Evolutionary conservation across 306 rosid genomes (phyloP), one percentile per base, ranked within the genome.

Genomic region (Potentilla sterilis): DNA sequence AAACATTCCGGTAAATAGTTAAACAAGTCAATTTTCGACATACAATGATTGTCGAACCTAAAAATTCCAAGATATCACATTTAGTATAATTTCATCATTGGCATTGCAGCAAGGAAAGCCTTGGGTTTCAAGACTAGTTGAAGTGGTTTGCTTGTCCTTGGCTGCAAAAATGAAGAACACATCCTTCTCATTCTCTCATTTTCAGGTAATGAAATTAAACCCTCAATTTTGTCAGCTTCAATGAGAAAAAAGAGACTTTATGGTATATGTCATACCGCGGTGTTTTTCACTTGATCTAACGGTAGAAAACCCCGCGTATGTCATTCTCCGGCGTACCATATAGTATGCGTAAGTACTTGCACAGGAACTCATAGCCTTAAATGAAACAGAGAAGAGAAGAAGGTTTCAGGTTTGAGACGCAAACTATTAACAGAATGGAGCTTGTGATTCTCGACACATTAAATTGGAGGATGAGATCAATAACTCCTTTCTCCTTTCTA

Each of bases 401-500:
- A 69, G 86, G 82, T 57, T 81, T 70, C 69, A 69, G 74, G 42
- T 88, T 92, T 64, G 89, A 89, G 54, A 81, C 75, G 69, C 81
- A 75, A 61, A 84, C 71, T 13, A 70, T 89, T 77, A 81, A 68
- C 62, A 89, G 72, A 76, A 92, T 88, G 96, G 96, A 92, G 84
- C 84, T 84, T 74, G 76, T 86, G 28, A 80, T 92, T 79, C 96
- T 92, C 1, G 93, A 89, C 38, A 70, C 90, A 37, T 81, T 92
- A 57, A 57, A 85, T 19, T 92, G 97, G 97, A 87, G 90, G 43
- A 84, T 92, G 93, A 89, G 93, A 75, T 85, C 93, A 38, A 81
- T 88, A 11, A 92, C 96, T 34, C 97, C 97, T 12, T 89, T 92
- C 68, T 84, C 91, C 47, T 92, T 92, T 81, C 72, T 89, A 80